Evolutionary conservation across 2,329 filamentous ascomycete genomes (phyloP).

Genomic region (Fusarium zealandicum): DNA sequence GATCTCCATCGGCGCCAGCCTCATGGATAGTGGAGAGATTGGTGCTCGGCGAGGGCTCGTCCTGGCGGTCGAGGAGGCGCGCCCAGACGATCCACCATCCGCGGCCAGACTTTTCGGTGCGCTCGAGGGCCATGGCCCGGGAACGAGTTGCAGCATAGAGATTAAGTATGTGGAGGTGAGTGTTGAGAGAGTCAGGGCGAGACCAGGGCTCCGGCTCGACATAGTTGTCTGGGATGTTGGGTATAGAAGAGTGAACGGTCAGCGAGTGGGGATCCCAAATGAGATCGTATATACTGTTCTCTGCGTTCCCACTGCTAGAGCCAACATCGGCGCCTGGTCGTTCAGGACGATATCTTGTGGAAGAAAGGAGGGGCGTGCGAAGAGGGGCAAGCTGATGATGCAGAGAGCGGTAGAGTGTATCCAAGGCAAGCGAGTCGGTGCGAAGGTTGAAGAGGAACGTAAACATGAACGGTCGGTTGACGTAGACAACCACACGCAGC

Average conservation of each 20-base stretch:
- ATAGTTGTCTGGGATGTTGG: constrained; percentile 65
- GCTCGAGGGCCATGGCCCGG: constrained; percentile 59
- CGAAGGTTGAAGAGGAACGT: constrained; percentile 71
- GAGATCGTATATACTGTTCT: constrained; percentile 63
- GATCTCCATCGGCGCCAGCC: constrained; percentile 25
- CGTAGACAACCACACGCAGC: constrained; percentile 75
- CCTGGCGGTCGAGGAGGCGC: constrained; percentile 54
- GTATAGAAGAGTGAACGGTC: constrained; percentile 68
- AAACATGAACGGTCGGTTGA: constrained; percentile 78
- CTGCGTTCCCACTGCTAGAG: constrained; percentile 30
- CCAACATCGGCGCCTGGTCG: constrained; percentile 46
- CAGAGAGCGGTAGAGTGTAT: constrained; percentile 64
- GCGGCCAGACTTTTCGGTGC: constrained; percentile 70
- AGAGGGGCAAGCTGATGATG: constrained; percentile 68
- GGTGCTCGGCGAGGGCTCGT: constrained; percentile 19
- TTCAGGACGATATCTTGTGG: constrained; percentile 64
- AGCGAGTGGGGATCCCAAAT: constrained; percentile 66
- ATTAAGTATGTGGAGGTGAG: constrained; percentile 69
- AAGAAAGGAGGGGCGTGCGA: constrained; percentile 61
- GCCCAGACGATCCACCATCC: constrained; percentile 77
- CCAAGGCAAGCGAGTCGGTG: constrained; percentile 64
- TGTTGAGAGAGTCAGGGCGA: constrained; percentile 68
- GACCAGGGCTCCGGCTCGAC: constrained; percentile 56
- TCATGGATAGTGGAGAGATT: constrained; percentile 42
- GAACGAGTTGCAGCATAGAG: constrained; percentile 56